phyloP scores from a whole-genome alignment of 495 filamentous ascomycete species.

The Haplographium delicatum region DNA sequence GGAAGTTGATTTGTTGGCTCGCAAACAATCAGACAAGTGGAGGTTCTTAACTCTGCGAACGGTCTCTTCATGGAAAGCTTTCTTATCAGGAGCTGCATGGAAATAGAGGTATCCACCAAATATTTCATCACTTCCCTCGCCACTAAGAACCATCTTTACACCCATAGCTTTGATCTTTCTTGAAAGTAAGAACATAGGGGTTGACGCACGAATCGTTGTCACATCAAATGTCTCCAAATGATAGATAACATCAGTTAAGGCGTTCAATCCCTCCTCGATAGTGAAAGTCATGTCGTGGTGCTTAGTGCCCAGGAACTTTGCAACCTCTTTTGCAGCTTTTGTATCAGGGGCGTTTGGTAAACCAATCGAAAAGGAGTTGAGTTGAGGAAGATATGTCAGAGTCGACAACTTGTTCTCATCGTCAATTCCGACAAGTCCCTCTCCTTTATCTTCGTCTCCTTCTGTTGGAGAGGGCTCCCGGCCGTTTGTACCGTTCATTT shows the following conservation, averaged over 20 bases:
- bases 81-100: constrained; percentile 84
- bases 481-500: constrained; percentile 27
- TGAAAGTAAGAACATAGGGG: constrained; percentile 95
- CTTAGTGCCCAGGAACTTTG: constrained; percentile 91
- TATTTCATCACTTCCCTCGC: constrained; percentile 95
- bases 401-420: constrained; percentile 83
- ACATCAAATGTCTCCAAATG: constrained; percentile 98
- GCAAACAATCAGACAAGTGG: constrained; percentile 88
- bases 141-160: constrained; percentile 97
- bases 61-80: constrained; percentile 89
- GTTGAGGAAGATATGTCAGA: constrained; percentile 85
- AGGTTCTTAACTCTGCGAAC: constrained; percentile 91
- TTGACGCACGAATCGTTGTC: constrained; percentile 96
- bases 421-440: constrained; percentile 87
- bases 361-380: constrained; percentile 98
- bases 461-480: constrained; percentile 32
- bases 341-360: constrained; percentile 87
- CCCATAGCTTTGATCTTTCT: constrained; percentile 99
- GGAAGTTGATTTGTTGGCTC: constrained; percentile 98
- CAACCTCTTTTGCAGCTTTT: constrained; percentile 81
- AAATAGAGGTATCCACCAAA: constrained; percentile 99
- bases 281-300: constrained; percentile 98
- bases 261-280: constrained; percentile 92
- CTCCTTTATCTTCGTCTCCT: constrained; percentile 39
- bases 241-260: constrained; percentile 93